These are phyloP conservation scores for Aphanomyces cochlioides DNA, from an alignment of 352 stramenopile species.

Conservation along the genomic window DNA sequence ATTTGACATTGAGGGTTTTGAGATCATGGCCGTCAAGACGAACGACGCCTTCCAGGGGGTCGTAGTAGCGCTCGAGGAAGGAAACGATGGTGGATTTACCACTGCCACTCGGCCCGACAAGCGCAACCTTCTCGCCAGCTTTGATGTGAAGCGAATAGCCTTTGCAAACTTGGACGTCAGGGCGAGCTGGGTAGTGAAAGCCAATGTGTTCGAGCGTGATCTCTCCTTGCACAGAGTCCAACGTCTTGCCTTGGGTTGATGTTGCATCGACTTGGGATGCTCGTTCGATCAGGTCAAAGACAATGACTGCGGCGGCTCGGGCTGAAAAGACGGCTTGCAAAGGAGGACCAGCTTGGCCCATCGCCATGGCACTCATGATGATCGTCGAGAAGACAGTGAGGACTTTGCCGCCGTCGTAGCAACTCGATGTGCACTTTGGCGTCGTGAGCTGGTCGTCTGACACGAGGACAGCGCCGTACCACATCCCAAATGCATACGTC, in stretches of 20 bases:
- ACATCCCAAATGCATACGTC: slow-evolving; percentile 79
- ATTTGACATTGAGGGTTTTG: slow-evolving; percentile 39
- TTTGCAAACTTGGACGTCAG: slow-evolving; percentile 34
- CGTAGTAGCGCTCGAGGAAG: slow-evolving; percentile 46
- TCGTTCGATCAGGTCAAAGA: slow-evolving; percentile 61
- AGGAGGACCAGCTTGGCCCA: slow-evolving; percentile 61
- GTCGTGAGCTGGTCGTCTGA: slow-evolving; percentile 53
- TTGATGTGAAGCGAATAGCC: slow-evolving; percentile 40
- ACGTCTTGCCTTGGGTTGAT: slow-evolving; percentile 26
- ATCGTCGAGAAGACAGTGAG: slow-evolving; percentile 69
- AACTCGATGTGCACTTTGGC: slow-evolving; percentile 38
- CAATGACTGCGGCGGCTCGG: slow-evolving; percentile 51
- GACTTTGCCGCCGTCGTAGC: slow-evolving; percentile 63
- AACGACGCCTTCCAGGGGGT: slow-evolving; percentile 37
- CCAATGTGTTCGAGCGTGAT: slow-evolving; percentile 42
- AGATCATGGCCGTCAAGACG: slow-evolving; percentile 41
- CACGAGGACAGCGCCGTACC: slow-evolving; percentile 67
- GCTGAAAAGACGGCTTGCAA: slow-evolving; percentile 57
- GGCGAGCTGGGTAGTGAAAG: slow-evolving; percentile 46
- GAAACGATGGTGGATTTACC: slow-evolving; percentile 43
- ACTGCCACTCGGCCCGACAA: slow-evolving; percentile 40
- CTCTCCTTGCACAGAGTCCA: slow-evolving; percentile 35
- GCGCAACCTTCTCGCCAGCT: slow-evolving; percentile 39
- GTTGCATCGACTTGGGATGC: slow-evolving; percentile 11
- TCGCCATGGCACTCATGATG: slow-evolving; percentile 66